Base-by-base conservation (phyloP, 1,284 basidiomycete species). In the Vanrija humicola region DNA sequence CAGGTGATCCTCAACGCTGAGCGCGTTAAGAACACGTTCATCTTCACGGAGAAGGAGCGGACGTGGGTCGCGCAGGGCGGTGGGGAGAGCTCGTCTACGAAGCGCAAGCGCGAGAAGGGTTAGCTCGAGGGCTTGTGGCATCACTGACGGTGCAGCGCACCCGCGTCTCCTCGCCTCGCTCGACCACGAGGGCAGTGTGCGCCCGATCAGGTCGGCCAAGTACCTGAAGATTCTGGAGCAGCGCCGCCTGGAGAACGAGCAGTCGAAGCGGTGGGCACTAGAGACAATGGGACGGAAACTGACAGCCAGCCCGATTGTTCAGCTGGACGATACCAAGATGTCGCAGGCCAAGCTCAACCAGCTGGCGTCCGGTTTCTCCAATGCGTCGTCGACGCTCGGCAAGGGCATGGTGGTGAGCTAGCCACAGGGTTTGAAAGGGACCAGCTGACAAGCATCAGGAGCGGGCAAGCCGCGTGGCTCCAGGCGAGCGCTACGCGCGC, bases 401-500 rank as follows among this genome's bases (percentile, higher is more conserved):
- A 64, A 65, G 46, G 65, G 59, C 42, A 67, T 71, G 59, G 61
- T 70, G 15, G 70, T 69, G 54, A 62, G 70, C 58, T 5, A 12
- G 5, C 12, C 7, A 9, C 6, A n/a, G 14, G 5, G 44, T 9
- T 10, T 29, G 16, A 2, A 5, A 10, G 14, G 53, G 43, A 21
- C 52, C 15, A 44, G 50, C 48, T 87, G 38, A 54, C 48, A 29
- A 3, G 38, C 50, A 49, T 23, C 46, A 44, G 21, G 59, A 85
- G 72, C 34, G 55, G 9, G 10, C 52, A 8, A 26, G 42, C 5
- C 47, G 56, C 26, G 50, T 48, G 1, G 48, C 48, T 5, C 47
- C 81, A 77, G 19, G 74, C 77, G 89, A 93, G 74, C 89, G 90
- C 65, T 89, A 90, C 82, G 88, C 90, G 14, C 86, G 91, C 66